A percentile compares a stretch with the other conserved stretches of the same genome.
These are phyloP conservation scores for Rubroboletus pulcherrimus DNA, from an alignment of 768 basidiomycete genomes.

Conservation along the genomic window DNA sequence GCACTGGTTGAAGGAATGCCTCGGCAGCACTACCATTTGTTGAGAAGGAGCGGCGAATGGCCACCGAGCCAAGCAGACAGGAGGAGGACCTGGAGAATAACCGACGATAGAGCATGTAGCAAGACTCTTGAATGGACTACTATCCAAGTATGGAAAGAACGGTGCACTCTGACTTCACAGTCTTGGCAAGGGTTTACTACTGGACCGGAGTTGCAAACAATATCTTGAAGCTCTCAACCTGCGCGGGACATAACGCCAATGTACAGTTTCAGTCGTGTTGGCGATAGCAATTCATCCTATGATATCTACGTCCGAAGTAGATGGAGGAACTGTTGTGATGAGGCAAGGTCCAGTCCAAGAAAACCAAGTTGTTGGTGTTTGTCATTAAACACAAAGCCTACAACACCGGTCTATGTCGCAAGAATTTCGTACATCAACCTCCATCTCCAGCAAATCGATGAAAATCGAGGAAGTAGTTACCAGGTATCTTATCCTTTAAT, in stretches of 20 bases:
- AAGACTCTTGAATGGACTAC: neutral
- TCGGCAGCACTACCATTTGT: constrained; percentile 22
- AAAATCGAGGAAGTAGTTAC: neutral
- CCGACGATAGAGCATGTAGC: constrained; percentile 6
- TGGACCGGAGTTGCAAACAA: too few species aligned
- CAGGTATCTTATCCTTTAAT: constrained; percentile 3
- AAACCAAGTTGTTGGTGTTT: neutral
- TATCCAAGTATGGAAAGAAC: too few species aligned
- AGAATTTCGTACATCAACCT: constrained; percentile 1
- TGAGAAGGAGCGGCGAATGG: constrained; percentile 18
- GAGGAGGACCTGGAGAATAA: neutral
- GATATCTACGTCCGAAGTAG: too few species aligned
- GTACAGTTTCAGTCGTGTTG: too few species aligned
- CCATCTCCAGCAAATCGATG: constrained; percentile 6
- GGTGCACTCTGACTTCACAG: too few species aligned
- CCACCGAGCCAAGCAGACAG: neutral
- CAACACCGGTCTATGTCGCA: constrained; percentile 2
- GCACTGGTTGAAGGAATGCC: constrained; percentile 48
- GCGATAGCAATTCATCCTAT: too few species aligned
- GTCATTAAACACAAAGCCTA: neutral
- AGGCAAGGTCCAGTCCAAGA: neutral
- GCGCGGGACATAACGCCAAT: too few species aligned
- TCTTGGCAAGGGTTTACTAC: too few species aligned
- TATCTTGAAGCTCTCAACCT: too few species aligned
- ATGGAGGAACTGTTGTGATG: neutral